These are phyloP conservation scores for Rhododendron kiyosumense DNA, from an alignment of 148 eudicot species.

Conservation along the genomic window DNA sequence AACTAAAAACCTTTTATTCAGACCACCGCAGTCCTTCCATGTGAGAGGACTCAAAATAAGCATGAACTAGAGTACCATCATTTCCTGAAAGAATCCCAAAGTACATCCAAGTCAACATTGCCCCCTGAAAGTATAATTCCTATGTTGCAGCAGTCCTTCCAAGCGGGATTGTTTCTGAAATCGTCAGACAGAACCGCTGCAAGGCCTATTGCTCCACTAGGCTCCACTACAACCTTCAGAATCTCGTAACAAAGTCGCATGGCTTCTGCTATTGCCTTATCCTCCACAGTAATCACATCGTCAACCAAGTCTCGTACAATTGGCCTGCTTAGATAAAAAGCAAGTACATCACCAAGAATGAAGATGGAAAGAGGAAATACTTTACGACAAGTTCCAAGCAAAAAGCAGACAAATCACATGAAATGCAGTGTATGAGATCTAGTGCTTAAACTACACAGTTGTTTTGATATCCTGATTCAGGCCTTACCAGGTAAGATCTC, in stretches of 20 bases:
- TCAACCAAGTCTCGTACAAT: slow-evolving; percentile 88
- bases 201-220: slow-evolving; percentile 92
- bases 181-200: slow-evolving; percentile 75
- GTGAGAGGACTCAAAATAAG: background rate
- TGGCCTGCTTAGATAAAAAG: slow-evolving; percentile 51
- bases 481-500: slow-evolving; percentile 81
- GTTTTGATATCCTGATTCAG: background rate
- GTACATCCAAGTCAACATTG: slow-evolving; percentile 76
- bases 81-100: slow-evolving; percentile 60
- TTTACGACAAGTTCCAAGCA: background rate
- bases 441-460: background rate
- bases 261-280: slow-evolving; percentile 73
- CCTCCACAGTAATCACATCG: slow-evolving; percentile 70
- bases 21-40: background rate
- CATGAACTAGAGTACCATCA: slow-evolving; percentile 5
- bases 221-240: slow-evolving; percentile 88
- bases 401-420: background rate
- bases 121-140: slow-evolving; percentile 90
- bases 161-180: slow-evolving; percentile 53
- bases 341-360: background rate
- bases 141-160: slow-evolving; percentile 56
- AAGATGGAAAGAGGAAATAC: background rate
- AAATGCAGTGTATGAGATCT: background rate
- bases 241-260: slow-evolving; percentile 81
- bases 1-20: background rate